phyloP scores from a whole-genome alignment of 257 asterid species.

The Solanum sejunctum region DNA sequence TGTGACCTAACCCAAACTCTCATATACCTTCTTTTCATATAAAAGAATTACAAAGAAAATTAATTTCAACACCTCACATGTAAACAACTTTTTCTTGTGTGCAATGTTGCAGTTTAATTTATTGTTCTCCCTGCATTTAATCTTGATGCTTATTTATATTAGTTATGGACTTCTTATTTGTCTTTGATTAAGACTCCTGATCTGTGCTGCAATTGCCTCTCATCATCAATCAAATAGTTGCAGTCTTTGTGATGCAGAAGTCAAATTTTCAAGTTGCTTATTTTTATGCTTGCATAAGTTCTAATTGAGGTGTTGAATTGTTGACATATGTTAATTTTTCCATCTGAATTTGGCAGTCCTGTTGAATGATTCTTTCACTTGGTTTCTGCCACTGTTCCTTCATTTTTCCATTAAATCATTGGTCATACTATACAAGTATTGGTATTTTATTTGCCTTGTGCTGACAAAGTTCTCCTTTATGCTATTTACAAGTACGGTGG shows the following conservation, averaged over 20 bases:
- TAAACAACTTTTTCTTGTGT: not conserved
- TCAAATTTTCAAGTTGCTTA: not conserved
- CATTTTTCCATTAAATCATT: not conserved
- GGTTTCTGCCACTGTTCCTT: not conserved
- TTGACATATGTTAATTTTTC: not conserved
- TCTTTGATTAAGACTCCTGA: not conserved
- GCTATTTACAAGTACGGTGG: slow-evolving; percentile 40
- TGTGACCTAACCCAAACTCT: not conserved
- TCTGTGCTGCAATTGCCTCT: not conserved
- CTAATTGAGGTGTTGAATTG: not conserved
- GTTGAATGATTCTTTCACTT: not conserved
- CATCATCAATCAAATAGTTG: not conserved
- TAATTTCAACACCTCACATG: not conserved
- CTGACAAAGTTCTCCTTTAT: slow-evolving; percentile 13
- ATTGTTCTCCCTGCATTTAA: not conserved
- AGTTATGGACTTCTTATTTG: not conserved
- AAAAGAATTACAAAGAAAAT: not conserved
- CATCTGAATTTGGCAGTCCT: not conserved
- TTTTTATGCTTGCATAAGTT: not conserved
- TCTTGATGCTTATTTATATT: not conserved
- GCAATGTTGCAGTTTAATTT: not conserved
- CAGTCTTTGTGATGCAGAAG: not conserved
- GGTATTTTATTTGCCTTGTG: slow-evolving; percentile 1
- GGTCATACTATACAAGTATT: not conserved
- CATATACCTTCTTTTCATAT: not conserved